Conservation (phyloP, 306 rosid species). For the Trifolium pratense region DNA sequence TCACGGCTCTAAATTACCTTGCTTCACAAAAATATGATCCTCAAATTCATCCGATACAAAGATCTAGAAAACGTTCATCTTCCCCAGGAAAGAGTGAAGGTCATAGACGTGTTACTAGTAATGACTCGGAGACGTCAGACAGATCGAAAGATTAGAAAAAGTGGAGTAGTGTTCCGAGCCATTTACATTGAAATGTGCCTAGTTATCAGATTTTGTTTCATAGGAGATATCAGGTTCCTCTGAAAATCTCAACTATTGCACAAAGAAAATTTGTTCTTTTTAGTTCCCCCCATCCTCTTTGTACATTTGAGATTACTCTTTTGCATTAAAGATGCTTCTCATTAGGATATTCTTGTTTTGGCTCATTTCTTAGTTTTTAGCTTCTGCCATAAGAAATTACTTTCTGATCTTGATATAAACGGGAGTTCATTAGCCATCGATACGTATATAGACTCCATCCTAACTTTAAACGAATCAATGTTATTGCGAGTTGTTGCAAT, state of each 20-base stretch:
- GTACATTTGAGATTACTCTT: constrained; percentile 40
- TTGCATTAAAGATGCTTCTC: constrained; percentile 12
- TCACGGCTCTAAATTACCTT: constrained; percentile 81
- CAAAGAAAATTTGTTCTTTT: constrained; percentile 20
- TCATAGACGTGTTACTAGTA: constrained; percentile 13
- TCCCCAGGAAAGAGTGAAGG: constrained; percentile 41
- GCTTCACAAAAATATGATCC: constrained; percentile 77
- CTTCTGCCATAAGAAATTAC: background rate
- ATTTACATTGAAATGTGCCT: constrained; percentile 52
- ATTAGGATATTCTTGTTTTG: constrained; percentile 23
- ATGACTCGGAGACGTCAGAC: constrained; percentile 43
- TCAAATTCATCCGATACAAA: constrained; percentile 27
- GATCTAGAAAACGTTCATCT: constrained; percentile 44
- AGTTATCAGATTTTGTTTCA: constrained; percentile 75
- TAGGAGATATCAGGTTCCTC: constrained; percentile 64
- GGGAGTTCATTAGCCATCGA: background rate
- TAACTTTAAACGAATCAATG: background rate
- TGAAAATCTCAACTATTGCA: constrained; percentile 2
- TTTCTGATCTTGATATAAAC: background rate
- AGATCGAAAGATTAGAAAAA: constrained; percentile 36
- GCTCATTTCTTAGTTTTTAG: constrained; percentile 21
- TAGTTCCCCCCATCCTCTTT: constrained; percentile 4
- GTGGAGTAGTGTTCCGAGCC: constrained; percentile 27
- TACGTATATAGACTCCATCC: background rate
- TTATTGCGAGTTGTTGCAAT: background rate